Base-by-base conservation (phyloP, 352 stramenopile genomes). In the Saprolegnia diclina region DNA sequence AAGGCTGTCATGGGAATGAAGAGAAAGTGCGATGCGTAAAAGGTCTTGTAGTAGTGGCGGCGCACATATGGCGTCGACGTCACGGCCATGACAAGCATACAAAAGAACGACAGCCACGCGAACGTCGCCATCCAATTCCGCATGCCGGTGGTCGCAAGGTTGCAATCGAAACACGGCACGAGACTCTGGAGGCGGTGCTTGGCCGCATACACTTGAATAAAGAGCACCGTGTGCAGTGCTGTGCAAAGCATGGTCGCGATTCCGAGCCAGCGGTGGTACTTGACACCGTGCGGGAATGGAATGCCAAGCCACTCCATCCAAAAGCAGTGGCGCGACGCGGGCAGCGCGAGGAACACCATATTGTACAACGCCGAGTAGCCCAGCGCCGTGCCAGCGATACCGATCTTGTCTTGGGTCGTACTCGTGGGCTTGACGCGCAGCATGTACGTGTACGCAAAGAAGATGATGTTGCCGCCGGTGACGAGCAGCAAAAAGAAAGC, bases 191-290 rank as follows among this genome's bases (percentile, higher is more conserved):
- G 89, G 35, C 72, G 79, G 56, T 83, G 81, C 45, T 73, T 72
- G 26, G 80, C 68, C 65, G 86, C 72, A 84, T 86, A 95, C 44
- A 53, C 65, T 29, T 84, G 80, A 74, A 91, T 90, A 76, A 91
- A 94, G 29, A 82, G 78, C 9, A 89, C 65, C 5, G 81, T 80
- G 71, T 95, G 87, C 0, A 79, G 63, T 52, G 81, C 71, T 37
- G 90, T 80, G 65, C 83, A 76, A 9, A 80, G 67, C 56, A 92
- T 81, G 0, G 86, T 88, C 50, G 90, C 75, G 65, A 85, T 79
- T 44, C 85, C 86, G 42, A 95, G 88, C 84, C 82, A 92, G 50
- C 87, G 85, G 74, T 95, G 87, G 74, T 93, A 94, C 77, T 91
- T 92, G 75, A 95, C 90, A 21, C 73, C 74, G 67, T 92, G 82